Base-by-base conservation (phyloP, 257 asterid genomes). In the Coffea canephora region DNA sequence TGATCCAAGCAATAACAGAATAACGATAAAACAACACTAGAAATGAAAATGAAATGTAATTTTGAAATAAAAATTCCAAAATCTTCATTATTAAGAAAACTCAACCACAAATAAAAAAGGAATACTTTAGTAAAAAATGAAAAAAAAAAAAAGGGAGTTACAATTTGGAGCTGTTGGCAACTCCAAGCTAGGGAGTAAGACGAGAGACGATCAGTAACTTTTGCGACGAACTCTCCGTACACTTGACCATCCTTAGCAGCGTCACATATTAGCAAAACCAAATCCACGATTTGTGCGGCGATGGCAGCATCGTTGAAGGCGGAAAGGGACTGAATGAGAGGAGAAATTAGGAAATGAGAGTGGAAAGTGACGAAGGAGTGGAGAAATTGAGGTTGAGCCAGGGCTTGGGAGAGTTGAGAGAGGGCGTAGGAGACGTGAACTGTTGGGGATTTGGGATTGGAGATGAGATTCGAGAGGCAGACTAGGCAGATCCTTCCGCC, bases 391-490 rank as follows among this genome's bases (percentile, higher is more conserved):
- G 92, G 89, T 84, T 95, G 97, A 6, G 87, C 83, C 15, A 92
- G 77, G 27, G 97, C 97, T 74, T 80, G 91, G 57, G 95, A 90
- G 80, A 95, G 93, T 89, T 95, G 98, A 61, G 97, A 93, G 77
- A 95, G 97, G 23, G 96, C 98, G 88, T 92, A 93, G 82, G 97
- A 95, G 41, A 90, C 91, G 85, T 93, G 97, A 43, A 95, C 83
- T 6, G 95, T 91, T 62, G 95, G 97, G 43, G 98, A 93, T 80
- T 86, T 88, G 41, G 94, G 91, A 81, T 88, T 85, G 46, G 95
- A 89, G 66, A 95, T 90, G 75, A 95, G 97, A 83, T 88, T 87
- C 12, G 97, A 90, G 78, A 95, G 89, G 83, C 99, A 95, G 82
- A 93, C 85, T 27, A 95, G 93, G 84, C 98, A 95, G 74, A 95